Base-by-base conservation (phyloP, 176 grass and related monocot species). In the Eleusine coracana region DNA sequence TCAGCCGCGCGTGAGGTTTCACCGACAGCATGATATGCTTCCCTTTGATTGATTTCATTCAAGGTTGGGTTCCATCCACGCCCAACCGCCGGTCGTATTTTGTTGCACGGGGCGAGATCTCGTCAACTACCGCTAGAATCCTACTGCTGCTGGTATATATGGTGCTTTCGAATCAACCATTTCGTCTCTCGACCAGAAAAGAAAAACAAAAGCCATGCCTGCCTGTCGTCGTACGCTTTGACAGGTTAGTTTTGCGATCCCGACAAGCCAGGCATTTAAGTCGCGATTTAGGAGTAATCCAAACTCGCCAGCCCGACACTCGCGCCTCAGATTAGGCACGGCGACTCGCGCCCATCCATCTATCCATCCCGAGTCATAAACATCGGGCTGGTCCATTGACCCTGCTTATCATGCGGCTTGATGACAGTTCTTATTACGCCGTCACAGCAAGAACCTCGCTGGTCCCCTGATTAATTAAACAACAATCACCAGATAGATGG, bases 211-310 rank as follows among this genome's bases (percentile, higher is more conserved):
- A 3, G 12, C 12, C 1, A 3, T 18, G 15, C 52, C 52, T 55
- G 8, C 39, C 15, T 18, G 70, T 63, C 16, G 28, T 27, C 56
- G 48, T 67, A 60, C 78, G 0, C 7, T 17, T 0, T 40, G 78
- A 31, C 74, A 29, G 67, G 38, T 10, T 67, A 68, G 60, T 90
- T 86, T 78, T 72, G 59, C 58, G 17, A 90, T 90, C 88, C 88
- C 83, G 73, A 86, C 38, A 66, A 45, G 39, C 40, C 46, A 66
- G 18, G 62, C 72, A 72, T 46, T 80, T 54, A 75, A 76, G 55
- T 25, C 44, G 14, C 25, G 75, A 23, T 58, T 66, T 64, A 64
- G 23, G 18, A 56, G 18, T 21, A 18, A 34, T 34, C 31, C 31
- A 34, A 56, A 7, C 71, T 79, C 44, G 48, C 52, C 36, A 2